These are phyloP conservation scores for Lipomyces orientalis DNA, from an alignment of 805 yeast species.

Conservation along the genomic window DNA sequence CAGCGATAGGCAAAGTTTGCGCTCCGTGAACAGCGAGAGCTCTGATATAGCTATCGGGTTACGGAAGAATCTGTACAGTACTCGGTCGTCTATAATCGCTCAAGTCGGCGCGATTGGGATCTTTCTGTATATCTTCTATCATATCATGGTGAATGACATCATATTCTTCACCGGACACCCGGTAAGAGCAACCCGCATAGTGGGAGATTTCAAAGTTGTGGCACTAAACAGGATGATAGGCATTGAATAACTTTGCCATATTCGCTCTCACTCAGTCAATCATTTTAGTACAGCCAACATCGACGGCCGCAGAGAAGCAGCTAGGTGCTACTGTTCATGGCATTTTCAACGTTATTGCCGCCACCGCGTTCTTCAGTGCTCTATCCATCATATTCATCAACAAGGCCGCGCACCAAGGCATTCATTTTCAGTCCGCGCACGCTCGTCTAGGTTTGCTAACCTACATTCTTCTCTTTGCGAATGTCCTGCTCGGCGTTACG, in stretches of 20 bases:
- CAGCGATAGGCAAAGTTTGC: background rate
- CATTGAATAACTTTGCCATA: slow-evolving; percentile 40
- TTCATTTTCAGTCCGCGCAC: slow-evolving; percentile 42
- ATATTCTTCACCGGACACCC: slow-evolving; percentile 43
- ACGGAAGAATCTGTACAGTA: slow-evolving; percentile 20
- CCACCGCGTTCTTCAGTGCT: slow-evolving; percentile 34
- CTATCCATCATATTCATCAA: slow-evolving; percentile 39
- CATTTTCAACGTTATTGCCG: slow-evolving; percentile 35
- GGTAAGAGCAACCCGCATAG: slow-evolving; percentile 6
- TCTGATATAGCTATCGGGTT: background rate
- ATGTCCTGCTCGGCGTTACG: slow-evolving; percentile 39
- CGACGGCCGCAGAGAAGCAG: slow-evolving; percentile 36
- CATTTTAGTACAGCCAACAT: slow-evolving; percentile 40
- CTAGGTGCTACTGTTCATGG: slow-evolving; percentile 43
- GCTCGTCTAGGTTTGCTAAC: slow-evolving; percentile 41
- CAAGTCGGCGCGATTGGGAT: slow-evolving; percentile 25
- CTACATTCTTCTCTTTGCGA: slow-evolving; percentile 31
- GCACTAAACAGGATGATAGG: background rate
- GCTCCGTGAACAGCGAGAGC: background rate
- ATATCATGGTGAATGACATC: slow-evolving; percentile 28
- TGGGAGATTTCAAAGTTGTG: background rate
- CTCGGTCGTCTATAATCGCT: slow-evolving; percentile 29
- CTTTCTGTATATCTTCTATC: slow-evolving; percentile 28
- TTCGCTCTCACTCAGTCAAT: slow-evolving; percentile 40
- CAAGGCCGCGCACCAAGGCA: slow-evolving; percentile 38